Conservation (phyloP, 1,284 basidiomycete species). For the Earliella scabrosa region DNA sequence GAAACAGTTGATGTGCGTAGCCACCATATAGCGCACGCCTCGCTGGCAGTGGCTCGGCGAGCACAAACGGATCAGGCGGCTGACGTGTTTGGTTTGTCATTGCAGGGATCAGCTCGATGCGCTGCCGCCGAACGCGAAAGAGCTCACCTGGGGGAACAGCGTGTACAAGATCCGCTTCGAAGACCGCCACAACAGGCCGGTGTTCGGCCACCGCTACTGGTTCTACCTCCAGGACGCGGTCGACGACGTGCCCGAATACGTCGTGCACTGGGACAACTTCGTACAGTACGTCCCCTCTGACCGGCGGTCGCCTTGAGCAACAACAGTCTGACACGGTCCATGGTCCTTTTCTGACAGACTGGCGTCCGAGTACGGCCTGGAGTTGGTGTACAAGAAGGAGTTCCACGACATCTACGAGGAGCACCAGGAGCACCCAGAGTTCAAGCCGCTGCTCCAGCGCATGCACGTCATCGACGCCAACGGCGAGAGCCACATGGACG, state of each 20-base stretch:
- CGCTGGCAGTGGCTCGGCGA: too few species aligned
- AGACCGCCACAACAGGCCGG: constrained; percentile 59
- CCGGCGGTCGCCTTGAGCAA: too few species aligned
- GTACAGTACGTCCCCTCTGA: constrained; percentile 81
- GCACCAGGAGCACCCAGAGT: constrained; percentile 78
- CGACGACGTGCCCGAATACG: constrained; percentile 95
- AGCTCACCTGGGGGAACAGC: constrained; percentile 87
- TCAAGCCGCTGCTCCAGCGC: constrained; percentile 74
- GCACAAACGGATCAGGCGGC: neutral
- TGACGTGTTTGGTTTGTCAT: constrained; percentile 16
- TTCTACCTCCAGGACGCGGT: constrained; percentile 97
- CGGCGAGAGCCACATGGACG: constrained; percentile 89
- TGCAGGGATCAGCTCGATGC: constrained; percentile 67
- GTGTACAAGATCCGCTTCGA: constrained; percentile 92
- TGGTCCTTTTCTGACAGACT: constrained; percentile 51
- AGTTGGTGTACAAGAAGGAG: constrained; percentile 80
- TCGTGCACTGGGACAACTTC: constrained; percentile 95
- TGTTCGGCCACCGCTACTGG: constrained; percentile 91
- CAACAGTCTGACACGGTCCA: too few species aligned
- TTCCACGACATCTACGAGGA: constrained; percentile 89
- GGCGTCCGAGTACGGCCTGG: constrained; percentile 82
- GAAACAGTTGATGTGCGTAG: constrained; percentile 74
- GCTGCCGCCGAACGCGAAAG: constrained; percentile 61
- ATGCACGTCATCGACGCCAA: constrained; percentile 89
- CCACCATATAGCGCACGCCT: too few species aligned